Percentiles rank a stretch among this genome's conserved stretches.
phyloP scores from a whole-genome alignment of 345 rosid genomes.

The Firmiana major region DNA sequence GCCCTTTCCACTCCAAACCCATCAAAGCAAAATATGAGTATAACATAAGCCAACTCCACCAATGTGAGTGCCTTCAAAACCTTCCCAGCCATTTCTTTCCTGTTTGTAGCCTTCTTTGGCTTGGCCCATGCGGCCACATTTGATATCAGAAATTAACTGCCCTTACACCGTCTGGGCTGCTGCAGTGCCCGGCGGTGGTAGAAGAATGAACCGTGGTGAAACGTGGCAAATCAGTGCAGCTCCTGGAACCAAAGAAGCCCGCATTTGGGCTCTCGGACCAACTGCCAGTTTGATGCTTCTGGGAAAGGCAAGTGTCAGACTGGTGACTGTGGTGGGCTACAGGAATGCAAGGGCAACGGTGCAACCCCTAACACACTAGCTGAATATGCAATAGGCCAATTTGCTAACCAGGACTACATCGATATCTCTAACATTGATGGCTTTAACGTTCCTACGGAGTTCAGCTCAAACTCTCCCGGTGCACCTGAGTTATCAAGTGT shows the following conservation, averaged over 20 bases:
- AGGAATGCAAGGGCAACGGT: slow-evolving; percentile 2
- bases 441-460: slow-evolving; percentile 12
- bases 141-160: slow-evolving; percentile 5
- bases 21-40: neutral
- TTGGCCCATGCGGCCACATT: slow-evolving; percentile 8
- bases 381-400: neutral
- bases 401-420: neutral
- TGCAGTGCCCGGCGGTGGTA: neutral
- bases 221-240: slow-evolving; percentile 9
- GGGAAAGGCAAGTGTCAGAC: neutral
- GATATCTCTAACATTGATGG: slow-evolving; percentile 13
- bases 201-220: neutral
- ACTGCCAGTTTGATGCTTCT: slow-evolving; percentile 1
- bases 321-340: slow-evolving; percentile 6
- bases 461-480: slow-evolving; percentile 8
- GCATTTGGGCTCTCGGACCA: slow-evolving; percentile 14
- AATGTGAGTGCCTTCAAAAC: slow-evolving; percentile 3
- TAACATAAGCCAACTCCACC: neutral
- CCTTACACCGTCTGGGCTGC: slow-evolving; percentile 12
- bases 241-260: neutral
- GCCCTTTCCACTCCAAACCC: neutral
- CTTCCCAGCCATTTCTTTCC: slow-evolving; percentile 7
- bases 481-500: slow-evolving; percentile 11
- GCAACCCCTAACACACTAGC: slow-evolving; percentile 7
- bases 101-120: neutral